A percentile compares a stretch with the other conserved stretches of the same genome.
Evolutionary conservation across 176 grass and related monocot genomes (phyloP).

Genomic region (Aegilops longissima): DNA sequence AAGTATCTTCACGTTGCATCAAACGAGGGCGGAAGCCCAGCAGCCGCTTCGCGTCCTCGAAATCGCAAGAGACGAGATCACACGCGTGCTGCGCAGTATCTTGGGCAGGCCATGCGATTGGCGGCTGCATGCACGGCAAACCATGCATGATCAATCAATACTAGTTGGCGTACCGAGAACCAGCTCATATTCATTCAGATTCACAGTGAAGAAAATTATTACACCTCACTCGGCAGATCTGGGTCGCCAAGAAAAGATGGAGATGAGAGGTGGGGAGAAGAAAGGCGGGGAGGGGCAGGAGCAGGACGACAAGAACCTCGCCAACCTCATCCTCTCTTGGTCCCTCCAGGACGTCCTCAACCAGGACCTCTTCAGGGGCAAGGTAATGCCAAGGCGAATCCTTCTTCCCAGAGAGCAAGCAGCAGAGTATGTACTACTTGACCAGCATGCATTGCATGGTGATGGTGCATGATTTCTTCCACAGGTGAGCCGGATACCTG

Average conservation of each 20-base stretch:
- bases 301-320: neutral
- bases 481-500: slow-evolving; percentile 32
- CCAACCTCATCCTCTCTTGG: slow-evolving; percentile 52
- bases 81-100: no score
- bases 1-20: no score
- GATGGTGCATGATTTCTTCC: no score
- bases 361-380: slow-evolving; percentile 47
- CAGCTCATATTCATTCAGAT: no score
- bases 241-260: neutral
- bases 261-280: slow-evolving; percentile 21
- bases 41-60: no score
- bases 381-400: slow-evolving; percentile 23
- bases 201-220: no score
- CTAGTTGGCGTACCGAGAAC: neutral
- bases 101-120: neutral
- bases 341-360: slow-evolving; percentile 56
- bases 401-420: neutral
- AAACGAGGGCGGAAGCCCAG: no score
- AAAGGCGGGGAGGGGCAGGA: neutral
- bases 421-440: no score
- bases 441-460: no score
- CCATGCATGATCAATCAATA: neutral
- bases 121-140: neutral
- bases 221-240: neutral
- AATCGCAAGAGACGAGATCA: no score